These are phyloP conservation scores for Xylaria sp. DNA, from an alignment of 2,329 filamentous ascomycete genomes.

Conservation along the genomic window DNA sequence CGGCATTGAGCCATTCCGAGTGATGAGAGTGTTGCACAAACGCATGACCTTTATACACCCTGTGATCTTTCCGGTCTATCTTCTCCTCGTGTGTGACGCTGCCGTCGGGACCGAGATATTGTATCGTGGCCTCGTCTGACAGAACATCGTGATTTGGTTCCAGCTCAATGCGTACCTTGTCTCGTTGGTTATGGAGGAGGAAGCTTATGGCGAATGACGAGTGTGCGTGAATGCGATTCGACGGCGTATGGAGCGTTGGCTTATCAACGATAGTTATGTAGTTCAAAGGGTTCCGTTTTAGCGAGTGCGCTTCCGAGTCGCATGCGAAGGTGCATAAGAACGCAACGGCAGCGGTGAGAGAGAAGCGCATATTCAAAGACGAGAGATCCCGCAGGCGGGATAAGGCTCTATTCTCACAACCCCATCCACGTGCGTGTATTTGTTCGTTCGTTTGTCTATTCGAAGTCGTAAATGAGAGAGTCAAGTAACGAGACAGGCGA, in stretches of 20 bases:
- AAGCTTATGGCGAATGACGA: constrained; percentile 90
- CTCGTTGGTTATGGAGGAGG: constrained; percentile 71
- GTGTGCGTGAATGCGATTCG: constrained; percentile 80
- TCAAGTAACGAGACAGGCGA: not conserved
- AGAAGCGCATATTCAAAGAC: constrained; percentile 46
- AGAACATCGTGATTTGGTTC: constrained; percentile 94
- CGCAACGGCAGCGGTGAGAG: constrained; percentile 45
- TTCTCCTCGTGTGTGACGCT: constrained; percentile 72
- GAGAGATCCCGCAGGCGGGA: constrained; percentile 42
- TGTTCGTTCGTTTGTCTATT: not conserved
- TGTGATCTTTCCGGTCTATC: constrained; percentile 78
- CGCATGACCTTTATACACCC: constrained; percentile 83
- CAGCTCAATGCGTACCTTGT: constrained; percentile 81
- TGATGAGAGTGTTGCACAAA: constrained; percentile 73
- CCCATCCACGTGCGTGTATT: constrained; percentile 40
- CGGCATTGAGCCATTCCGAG: constrained; percentile 78
- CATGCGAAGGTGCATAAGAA: constrained; percentile 48
- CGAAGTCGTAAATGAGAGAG: not conserved
- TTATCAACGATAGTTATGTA: constrained; percentile 79
- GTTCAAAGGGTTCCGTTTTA: constrained; percentile 79
- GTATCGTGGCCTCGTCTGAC: constrained; percentile 77
- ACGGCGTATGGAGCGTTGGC: constrained; percentile 80
- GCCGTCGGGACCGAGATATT: constrained; percentile 78
- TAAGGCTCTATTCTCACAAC: constrained; percentile 40
- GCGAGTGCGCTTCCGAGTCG: constrained; percentile 70